Base-by-base conservation (phyloP, 495 filamentous ascomycete genomes). In the Aspergillus coremiiformis region DNA sequence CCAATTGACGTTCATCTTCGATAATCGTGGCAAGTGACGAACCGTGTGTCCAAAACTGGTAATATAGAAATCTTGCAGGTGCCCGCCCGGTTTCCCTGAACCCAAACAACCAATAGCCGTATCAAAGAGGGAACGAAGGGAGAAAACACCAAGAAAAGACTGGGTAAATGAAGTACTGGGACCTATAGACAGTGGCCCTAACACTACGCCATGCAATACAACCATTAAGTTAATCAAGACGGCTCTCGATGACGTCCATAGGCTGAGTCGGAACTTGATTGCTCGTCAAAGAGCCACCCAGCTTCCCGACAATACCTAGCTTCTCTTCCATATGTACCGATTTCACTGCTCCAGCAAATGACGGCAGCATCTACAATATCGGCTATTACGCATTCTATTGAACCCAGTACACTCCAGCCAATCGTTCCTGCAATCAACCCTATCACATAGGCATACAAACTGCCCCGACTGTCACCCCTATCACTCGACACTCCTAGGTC, bases 331-430 rank as follows among this genome's bases (percentile, higher is more conserved):
- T 77, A 75, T 50, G 81, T 79, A 3, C 87, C 82, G 47, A 83
- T 81, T 68, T 96, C 91, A 60, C 87, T 96, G 26, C 85, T 88
- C 80, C 94, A 96, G 72, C 93, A 98, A 15, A 98, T 84, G 24
- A 96, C 79, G 15, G 85, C 83, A 10, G 89, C 93, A 74, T 98
- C 93, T 7, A 98, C 82, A 29, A 98, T 89, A 24, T 90, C 90
- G 39, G 87, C 86, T 39, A 98, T 74, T 27, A 96, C 86, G 12
- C 91, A 89, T 66, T 98, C 93, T 73, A 95, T 93, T 2, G 92
- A 87, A n/a, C 93, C 93, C 43, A 98, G 66, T 3, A 96, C 83
- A 19, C 87, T 90, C 90, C 93, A 98, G 8, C 93, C 93, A 56
- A 98, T 96, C 44, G 89, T 85, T 29, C 86, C 88, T 12, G 93